phyloP scores from a whole-genome alignment of 139 green algal genomes.

The Chlorella sp. region DNA sequence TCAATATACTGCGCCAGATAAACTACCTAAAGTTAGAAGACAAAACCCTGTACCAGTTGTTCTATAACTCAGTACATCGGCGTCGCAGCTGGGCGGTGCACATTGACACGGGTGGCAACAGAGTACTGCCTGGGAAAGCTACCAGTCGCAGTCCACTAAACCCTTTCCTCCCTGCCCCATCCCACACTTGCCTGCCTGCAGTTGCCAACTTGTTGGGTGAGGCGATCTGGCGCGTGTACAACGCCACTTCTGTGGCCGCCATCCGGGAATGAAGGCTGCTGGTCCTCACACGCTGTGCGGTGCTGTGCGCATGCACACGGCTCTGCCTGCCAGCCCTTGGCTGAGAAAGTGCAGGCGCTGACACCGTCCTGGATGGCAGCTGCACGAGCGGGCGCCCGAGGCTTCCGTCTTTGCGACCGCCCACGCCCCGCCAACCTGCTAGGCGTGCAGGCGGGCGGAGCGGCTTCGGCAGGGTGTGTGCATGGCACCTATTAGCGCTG shows the following conservation, averaged over 20 bases:
- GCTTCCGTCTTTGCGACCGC: neutral
- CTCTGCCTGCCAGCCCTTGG: neutral
- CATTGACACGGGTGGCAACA: too few species aligned
- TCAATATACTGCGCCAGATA: too few species aligned
- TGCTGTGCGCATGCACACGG: neutral
- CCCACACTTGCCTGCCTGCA: neutral
- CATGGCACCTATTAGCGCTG: too few species aligned
- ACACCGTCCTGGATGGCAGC: neutral
- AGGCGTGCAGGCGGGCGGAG: neutral
- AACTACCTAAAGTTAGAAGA: too few species aligned
- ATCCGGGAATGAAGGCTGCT: constrained; percentile 40
- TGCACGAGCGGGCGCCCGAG: neutral
- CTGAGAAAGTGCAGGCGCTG: neutral
- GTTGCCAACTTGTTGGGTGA: constrained; percentile 98
- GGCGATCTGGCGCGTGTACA: constrained; percentile 99
- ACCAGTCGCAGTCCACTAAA: neutral
- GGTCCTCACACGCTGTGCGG: too few species aligned
- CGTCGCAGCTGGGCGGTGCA: too few species aligned
- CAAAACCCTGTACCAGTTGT: too few species aligned
- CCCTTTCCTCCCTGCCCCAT: neutral
- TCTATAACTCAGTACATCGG: too few species aligned
- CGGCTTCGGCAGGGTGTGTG: neutral
- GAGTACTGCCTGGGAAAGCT: too few species aligned
- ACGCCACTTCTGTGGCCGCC: constrained; percentile 80
- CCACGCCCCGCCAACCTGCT: neutral